These are phyloP conservation scores for Globisporangium orthogonon DNA, from an alignment of 352 stramenopile genomes.

Conservation along the genomic window DNA sequence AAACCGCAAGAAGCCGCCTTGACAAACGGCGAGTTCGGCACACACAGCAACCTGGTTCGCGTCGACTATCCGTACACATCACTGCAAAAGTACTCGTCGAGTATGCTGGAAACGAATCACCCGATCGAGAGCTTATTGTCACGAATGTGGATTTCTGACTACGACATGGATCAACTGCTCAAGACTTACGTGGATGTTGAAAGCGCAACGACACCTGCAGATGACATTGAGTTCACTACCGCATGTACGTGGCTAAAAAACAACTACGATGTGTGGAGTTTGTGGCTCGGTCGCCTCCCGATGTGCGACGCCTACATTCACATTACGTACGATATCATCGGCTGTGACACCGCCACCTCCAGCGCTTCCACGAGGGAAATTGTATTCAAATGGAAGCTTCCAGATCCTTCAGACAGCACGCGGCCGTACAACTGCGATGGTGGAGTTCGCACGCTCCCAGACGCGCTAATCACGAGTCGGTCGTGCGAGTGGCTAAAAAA, in stretches of 20 bases:
- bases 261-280: conserved; percentile 20
- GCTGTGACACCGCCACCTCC: conserved; percentile 16
- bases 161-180: conserved; percentile 26
- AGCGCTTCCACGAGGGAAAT: conserved; percentile 20
- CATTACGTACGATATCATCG: conserved; percentile 1
- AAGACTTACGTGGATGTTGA: not conserved
- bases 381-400: conserved; percentile 29
- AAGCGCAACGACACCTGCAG: conserved; percentile 6
- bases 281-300: conserved; percentile 14
- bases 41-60: conserved; percentile 28
- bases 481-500: conserved; percentile 29
- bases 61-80: conserved; percentile 27
- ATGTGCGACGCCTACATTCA: conserved; percentile 19
- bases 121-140: conserved; percentile 18
- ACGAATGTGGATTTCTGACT: conserved; percentile 18
- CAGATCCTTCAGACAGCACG: conserved; percentile 25
- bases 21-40: conserved; percentile 21
- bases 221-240: conserved; percentile 10
- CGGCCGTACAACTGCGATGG: conserved; percentile 42
- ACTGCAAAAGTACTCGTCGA: conserved; percentile 24
- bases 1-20: conserved; percentile 10
- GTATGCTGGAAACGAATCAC: conserved; percentile 5
- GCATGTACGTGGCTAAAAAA: conserved; percentile 23
- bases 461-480: conserved; percentile 23
- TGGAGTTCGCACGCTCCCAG: conserved; percentile 11